phyloP scores from a whole-genome alignment of 768 basidiomycete species.

The Gloeopeniophorella convolvens region DNA sequence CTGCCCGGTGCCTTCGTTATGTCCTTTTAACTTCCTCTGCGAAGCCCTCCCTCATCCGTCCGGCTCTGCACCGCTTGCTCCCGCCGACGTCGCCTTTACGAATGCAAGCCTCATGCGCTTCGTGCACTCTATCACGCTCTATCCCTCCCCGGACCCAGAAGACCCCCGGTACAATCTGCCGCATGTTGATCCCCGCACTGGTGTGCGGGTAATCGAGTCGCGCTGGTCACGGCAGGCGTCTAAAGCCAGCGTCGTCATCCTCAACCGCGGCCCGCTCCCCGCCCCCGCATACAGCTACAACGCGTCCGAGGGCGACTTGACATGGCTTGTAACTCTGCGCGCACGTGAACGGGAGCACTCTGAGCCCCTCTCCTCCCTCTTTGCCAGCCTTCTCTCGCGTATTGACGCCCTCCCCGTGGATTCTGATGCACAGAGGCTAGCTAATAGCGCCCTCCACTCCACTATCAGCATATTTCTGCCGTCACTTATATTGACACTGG shows the following conservation, averaged over 20 bases:
- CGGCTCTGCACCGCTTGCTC: not conserved
- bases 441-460: conserved; percentile 10
- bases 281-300: conserved; percentile 18
- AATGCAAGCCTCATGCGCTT: conserved; percentile 12
- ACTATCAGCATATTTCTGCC: conserved; percentile 16
- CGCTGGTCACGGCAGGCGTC: conserved; percentile 7
- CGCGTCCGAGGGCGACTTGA: not conserved
- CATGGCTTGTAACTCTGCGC: conserved; percentile 10
- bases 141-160: not conserved
- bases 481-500: conserved; percentile 5
- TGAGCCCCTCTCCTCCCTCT: conserved; percentile 1
- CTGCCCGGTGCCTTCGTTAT: conserved; percentile 10
- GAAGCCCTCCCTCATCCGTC: not conserved
- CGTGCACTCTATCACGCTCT: conserved; percentile 7
- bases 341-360: conserved; percentile 2
- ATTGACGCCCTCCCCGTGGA: not conserved
- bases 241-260: conserved; percentile 4
- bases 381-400: conserved; percentile 1
- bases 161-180: not conserved
- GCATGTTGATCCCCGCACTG: conserved; percentile 12
- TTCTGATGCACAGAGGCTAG: not conserved
- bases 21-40: conserved; percentile 13
- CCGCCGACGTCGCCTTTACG: not conserved
- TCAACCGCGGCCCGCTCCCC: conserved; percentile 13
- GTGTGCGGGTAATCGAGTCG: conserved; percentile 9